These are phyloP conservation scores for Neofusicoccum umdonicola DNA, from an alignment of 2,329 filamentous ascomycete genomes.

Conservation along the genomic window DNA sequence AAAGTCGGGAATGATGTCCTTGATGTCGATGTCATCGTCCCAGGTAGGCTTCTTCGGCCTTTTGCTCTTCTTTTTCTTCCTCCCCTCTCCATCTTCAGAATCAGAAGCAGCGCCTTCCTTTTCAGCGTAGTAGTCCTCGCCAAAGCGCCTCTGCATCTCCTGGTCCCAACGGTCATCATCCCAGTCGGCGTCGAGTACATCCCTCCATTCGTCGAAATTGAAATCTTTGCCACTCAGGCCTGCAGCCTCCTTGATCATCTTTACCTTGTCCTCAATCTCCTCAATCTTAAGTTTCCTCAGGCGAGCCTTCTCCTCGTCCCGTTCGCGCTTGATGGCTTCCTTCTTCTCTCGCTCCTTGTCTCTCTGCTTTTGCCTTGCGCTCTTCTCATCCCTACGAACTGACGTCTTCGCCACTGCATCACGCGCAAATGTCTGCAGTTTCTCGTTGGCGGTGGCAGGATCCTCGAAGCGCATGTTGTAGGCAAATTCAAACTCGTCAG, in stretches of 20 bases:
- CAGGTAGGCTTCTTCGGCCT: slow-evolving; percentile 81
- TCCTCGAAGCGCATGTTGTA: slow-evolving; percentile 98
- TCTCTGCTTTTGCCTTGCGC: slow-evolving; percentile 70
- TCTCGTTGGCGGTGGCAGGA: slow-evolving; percentile 81
- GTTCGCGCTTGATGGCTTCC: slow-evolving; percentile 73
- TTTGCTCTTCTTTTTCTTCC: slow-evolving; percentile 48
- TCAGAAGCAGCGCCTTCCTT: slow-evolving; percentile 45
- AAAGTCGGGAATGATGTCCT: slow-evolving; percentile 84
- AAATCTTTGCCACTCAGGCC: slow-evolving; percentile 68
- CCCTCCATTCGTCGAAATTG: slow-evolving; percentile 77
- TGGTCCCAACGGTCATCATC: slow-evolving; percentile 86
- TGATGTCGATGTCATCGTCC: slow-evolving; percentile 98
- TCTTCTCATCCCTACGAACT: slow-evolving; percentile 80
- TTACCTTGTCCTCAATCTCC: slow-evolving; percentile 81
- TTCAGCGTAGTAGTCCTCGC: slow-evolving; percentile 83
- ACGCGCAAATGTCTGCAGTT: slow-evolving; percentile 83
- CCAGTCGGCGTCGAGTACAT: slow-evolving; percentile 83
- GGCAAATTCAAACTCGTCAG: slow-evolving; percentile 85
- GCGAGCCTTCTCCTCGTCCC: slow-evolving; percentile 77
- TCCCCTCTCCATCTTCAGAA: slow-evolving; percentile 24
- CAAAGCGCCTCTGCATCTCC: slow-evolving; percentile 86
- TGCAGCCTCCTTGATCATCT: slow-evolving; percentile 84
- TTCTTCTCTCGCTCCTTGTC: slow-evolving; percentile 75
- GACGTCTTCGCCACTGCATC: slow-evolving; percentile 78
- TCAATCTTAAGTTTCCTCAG: slow-evolving; percentile 86